phyloP scores from a whole-genome alignment of 192 early-diverging fungal genomes.

The Podila clonocystis region DNA sequence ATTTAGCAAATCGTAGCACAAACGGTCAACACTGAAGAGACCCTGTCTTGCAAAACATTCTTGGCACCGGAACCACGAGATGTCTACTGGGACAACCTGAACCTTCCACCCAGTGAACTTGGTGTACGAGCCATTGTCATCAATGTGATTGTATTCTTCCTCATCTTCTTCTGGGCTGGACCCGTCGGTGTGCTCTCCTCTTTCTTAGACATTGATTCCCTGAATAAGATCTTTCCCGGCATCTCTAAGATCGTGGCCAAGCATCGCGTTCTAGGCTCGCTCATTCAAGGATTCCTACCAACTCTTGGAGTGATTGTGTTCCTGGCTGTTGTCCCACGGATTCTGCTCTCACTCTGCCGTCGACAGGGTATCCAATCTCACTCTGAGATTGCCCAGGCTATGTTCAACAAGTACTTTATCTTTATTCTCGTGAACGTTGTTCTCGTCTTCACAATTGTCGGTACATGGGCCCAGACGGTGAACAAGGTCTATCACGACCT shows the following conservation, averaged over 20 bases:
- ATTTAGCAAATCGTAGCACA: slow-evolving; percentile 72
- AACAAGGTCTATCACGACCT: slow-evolving; percentile 72
- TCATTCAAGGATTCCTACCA: slow-evolving; percentile 76
- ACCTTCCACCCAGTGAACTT: slow-evolving; percentile 65
- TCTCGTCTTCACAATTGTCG: slow-evolving; percentile 77
- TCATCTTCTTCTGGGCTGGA: slow-evolving; percentile 81
- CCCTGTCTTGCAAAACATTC: slow-evolving; percentile 68
- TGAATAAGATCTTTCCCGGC: slow-evolving; percentile 69
- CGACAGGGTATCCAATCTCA: slow-evolving; percentile 38
- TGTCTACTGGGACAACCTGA: slow-evolving; percentile 81
- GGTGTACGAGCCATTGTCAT: slow-evolving; percentile 63
- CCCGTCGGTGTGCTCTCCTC: slow-evolving; percentile 75
- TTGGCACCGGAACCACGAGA: slow-evolving; percentile 82
- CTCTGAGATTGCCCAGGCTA: slow-evolving; percentile 39
- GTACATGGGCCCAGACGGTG: slow-evolving; percentile 73
- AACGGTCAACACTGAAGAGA: slow-evolving; percentile 71
- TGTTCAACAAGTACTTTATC: slow-evolving; percentile 70
- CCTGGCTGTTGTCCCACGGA: slow-evolving; percentile 72
- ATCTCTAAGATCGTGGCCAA: slow-evolving; percentile 59
- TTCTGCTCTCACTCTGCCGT: slow-evolving; percentile 59
- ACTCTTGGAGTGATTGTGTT: slow-evolving; percentile 79
- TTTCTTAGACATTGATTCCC: slow-evolving; percentile 67
- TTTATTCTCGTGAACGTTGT: slow-evolving; percentile 82
- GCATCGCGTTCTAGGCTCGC: slow-evolving; percentile 62
- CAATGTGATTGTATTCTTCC: slow-evolving; percentile 63